Base-by-base conservation (phyloP, 345 rosid genomes). In the Hibiscus tridactylites region DNA sequence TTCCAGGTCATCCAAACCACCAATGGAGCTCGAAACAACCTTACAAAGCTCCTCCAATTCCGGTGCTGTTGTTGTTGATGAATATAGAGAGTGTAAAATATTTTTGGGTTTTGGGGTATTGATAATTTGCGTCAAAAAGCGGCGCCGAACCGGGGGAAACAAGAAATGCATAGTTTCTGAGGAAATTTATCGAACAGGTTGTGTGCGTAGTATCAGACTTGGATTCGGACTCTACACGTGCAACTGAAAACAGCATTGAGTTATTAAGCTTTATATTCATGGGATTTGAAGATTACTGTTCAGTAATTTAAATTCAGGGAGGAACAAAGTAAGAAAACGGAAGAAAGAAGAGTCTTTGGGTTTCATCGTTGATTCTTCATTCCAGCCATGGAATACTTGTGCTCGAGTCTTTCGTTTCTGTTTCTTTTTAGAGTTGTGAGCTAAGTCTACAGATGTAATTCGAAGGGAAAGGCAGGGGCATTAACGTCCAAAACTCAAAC, bases 1-100 rank as follows among this genome's bases (percentile, higher is more conserved):
- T 73, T 93, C 96, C 61, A 93, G 81, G n/a, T 93, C 97, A 79
- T 93, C 96, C 50, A 91, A 77, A 77, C 98, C 85, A 44, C 97
- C 98, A 26, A 81, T 9, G 9, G 88, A 50, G 71, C 86, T 84
- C 33, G 91, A 83, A 77, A 91, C 86, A 19, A 80, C 79, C 19
- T 68, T 46, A 50, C 88, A 83, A 9, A 88, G 70, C 72, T 86
- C 86, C 17, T 73, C 84, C 46, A 87, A 71, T 71, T 75, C 81
- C 10, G n/a, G 56, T 2, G 72, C 56, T 52, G 54, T 60, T 37
- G 78, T 58, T 76, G 33, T 4, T 9, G 81, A 12, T 47, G 80
- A 83, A 69, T 67, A 79, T 1, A 66, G 50, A 6, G 76, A 81
- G 47, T 66, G n/a, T 16, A 75, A 11, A 15, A 16, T 53, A 50